These are phyloP conservation scores for Coemansia sp. DNA, from an alignment of 192 early-diverging fungal species.

Conservation along the genomic window DNA sequence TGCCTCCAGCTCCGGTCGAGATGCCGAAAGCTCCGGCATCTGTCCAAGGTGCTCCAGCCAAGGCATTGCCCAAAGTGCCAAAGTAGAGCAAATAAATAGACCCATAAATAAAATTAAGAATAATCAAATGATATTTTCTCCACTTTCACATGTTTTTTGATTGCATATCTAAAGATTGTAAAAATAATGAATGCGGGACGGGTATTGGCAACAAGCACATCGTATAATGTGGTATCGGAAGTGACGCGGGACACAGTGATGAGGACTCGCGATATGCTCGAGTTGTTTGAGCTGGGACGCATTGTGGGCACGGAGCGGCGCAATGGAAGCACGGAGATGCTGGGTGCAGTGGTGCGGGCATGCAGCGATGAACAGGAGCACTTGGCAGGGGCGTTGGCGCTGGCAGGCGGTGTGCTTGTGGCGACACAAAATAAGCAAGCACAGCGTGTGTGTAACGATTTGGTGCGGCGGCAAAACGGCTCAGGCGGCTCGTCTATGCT, in stretches of 20 bases:
- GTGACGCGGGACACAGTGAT: conserved; percentile 21
- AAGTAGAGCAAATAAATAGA: neutral
- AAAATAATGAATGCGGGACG: conserved; percentile 19
- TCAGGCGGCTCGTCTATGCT: neutral
- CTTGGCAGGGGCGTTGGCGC: conserved; percentile 15
- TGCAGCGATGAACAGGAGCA: neutral
- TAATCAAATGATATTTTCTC: neutral
- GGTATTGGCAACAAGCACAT: conserved; percentile 19
- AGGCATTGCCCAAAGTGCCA: neutral
- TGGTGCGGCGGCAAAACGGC: neutral
- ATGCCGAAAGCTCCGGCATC: neutral
- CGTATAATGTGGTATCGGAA: conserved; percentile 26
- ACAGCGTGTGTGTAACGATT: neutral
- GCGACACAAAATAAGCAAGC: neutral
- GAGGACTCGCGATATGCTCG: neutral
- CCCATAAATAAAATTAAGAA: neutral
- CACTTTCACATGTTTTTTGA: conserved; percentile 1
- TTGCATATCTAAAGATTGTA: neutral
- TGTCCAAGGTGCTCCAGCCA: neutral
- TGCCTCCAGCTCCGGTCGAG: conserved; percentile 13
- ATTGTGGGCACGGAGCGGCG: neutral
- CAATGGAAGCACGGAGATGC: neutral
- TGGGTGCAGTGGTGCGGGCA: neutral
- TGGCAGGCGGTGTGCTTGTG: conserved; percentile 21
- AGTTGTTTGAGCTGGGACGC: conserved; percentile 1